A percentile compares a stretch with the other conserved stretches of the same genome.
Evolutionary conservation across 2,329 filamentous ascomycete genomes (phyloP).

Genomic region (Venturia oleaginea): DNA sequence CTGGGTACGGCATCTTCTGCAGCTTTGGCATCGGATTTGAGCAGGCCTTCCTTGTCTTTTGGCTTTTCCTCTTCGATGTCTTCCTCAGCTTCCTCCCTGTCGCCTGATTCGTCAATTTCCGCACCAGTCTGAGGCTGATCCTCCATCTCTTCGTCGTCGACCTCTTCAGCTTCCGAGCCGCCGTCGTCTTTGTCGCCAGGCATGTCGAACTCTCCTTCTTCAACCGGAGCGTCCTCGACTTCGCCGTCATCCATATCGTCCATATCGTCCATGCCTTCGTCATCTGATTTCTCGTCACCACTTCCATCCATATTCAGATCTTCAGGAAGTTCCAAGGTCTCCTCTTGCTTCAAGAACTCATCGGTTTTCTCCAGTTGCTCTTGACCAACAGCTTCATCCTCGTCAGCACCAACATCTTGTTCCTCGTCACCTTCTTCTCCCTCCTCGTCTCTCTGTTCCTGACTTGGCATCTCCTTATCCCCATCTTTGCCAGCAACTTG

Average conservation of each 20-base stretch:
- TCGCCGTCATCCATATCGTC: conserved; percentile 47
- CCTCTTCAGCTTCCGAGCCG: conserved; percentile 30
- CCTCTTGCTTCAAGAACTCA: conserved; percentile 71
- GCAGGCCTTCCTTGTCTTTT: conserved; percentile 36
- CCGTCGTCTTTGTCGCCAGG: conserved; percentile 40
- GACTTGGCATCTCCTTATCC: conserved; percentile 41
- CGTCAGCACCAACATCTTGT: conserved; percentile 33
- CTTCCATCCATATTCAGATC: conserved; percentile 76
- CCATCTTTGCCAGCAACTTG: conserved; percentile 41
- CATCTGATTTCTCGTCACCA: conserved; percentile 32
- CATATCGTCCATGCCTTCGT: conserved; percentile 24
- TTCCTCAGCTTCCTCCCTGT: conserved; percentile 39
- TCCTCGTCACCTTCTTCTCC: conserved; percentile 52
- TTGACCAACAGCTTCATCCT: conserved; percentile 51
- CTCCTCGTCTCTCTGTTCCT: conserved; percentile 52
- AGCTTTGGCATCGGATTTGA: conserved; percentile 38
- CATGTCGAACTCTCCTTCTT: conserved; percentile 24
- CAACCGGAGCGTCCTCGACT: conserved; percentile 32
- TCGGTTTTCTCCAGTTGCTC: conserved; percentile 59
- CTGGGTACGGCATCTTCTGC: conserved; percentile 55
- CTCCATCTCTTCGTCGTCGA: conserved; percentile 24
- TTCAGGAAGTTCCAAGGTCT: conserved; percentile 75
- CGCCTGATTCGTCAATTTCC: conserved; percentile 37
- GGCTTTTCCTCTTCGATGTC: conserved; percentile 29
- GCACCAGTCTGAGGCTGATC: conserved; percentile 26